phyloP scores from a whole-genome alignment of 345 rosid genomes.

The Erodium maritimum region DNA sequence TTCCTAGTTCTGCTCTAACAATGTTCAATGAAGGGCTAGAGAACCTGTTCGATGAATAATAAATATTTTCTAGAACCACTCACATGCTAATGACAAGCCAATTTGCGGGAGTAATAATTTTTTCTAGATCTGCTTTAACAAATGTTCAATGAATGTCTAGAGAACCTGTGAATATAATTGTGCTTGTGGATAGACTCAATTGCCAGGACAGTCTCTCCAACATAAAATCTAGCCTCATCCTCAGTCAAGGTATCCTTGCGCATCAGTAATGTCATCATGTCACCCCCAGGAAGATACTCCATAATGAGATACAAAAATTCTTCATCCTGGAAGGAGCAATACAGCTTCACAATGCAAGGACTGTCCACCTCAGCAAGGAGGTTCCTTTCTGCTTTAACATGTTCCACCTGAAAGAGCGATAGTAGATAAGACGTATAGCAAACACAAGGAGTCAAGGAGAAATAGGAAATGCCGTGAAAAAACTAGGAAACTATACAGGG shows the following conservation, averaged over 20 bases:
- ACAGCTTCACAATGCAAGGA: constrained; percentile 87
- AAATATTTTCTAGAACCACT: not conserved
- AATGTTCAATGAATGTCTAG: not conserved
- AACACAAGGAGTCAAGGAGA: not conserved
- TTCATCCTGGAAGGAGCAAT: constrained; percentile 76
- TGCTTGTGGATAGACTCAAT: constrained; percentile 90
- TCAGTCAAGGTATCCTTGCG: constrained; percentile 95
- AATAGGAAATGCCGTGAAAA: not conserved
- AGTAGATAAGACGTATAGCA: not conserved
- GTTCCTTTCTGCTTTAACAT: constrained; percentile 90
- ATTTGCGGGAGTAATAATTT: too few species aligned
- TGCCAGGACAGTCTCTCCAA: constrained; percentile 81
- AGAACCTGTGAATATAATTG: constrained; percentile 80
- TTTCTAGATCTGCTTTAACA: too few species aligned
- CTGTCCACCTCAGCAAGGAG: constrained; percentile 90
- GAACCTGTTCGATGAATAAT: too few species aligned
- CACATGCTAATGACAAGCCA: too few species aligned
- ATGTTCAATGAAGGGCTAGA: not conserved
- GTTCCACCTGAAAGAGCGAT: constrained; percentile 49
- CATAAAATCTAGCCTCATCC: constrained; percentile 77
- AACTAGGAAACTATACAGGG: not conserved
- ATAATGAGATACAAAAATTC: constrained; percentile 73
- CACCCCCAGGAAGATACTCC: constrained; percentile 97
- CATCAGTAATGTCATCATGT: constrained; percentile 84
- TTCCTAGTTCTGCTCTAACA: too few species aligned